Evolutionary conservation across 805 yeast genomes (phyloP).

Genomic region (Candida takata): DNA sequence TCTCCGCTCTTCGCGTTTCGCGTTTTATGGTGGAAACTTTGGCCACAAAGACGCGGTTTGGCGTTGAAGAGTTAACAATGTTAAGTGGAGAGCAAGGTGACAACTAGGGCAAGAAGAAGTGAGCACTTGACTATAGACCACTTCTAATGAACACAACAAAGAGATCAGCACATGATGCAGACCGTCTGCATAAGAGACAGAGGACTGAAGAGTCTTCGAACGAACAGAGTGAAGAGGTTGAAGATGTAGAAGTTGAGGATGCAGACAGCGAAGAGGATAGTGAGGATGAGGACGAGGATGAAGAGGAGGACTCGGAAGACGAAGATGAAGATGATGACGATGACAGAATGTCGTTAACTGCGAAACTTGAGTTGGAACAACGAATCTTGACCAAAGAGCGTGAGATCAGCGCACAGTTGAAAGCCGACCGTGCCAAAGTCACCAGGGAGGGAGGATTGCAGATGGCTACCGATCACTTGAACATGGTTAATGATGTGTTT

Average conservation of each 20-base stretch:
- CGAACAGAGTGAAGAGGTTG: conserved; percentile 2
- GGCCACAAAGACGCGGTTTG: too few species aligned
- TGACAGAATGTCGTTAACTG: conserved; percentile 1
- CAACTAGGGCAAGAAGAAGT: background rate
- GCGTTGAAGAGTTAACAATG: too few species aligned
- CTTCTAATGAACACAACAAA: background rate
- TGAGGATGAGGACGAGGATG: conserved; percentile 4
- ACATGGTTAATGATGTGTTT: conserved; percentile 41
- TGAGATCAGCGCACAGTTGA: conserved; percentile 22
- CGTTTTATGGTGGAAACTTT: too few species aligned
- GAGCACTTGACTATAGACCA: background rate
- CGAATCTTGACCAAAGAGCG: conserved; percentile 28
- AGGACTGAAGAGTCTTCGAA: background rate
- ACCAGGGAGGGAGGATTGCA: conserved; percentile 52
- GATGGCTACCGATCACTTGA: conserved; percentile 38
- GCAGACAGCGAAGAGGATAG: conserved; percentile 9
- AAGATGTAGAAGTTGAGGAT: conserved; percentile 2
- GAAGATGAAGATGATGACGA: conserved; percentile 8
- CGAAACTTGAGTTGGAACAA: conserved; percentile 18
- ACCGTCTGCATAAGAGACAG: background rate
- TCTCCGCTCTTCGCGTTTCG: too few species aligned
- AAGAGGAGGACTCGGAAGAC: conserved; percentile 7
- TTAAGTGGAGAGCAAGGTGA: too few species aligned
- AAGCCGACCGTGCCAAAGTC: conserved; percentile 40
- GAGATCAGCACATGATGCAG: background rate